A percentile compares a stretch with the other conserved stretches of the same genome.
phyloP scores from a whole-genome alignment of 73 alveolate species.

The Durusdinium trenchii region DNA sequence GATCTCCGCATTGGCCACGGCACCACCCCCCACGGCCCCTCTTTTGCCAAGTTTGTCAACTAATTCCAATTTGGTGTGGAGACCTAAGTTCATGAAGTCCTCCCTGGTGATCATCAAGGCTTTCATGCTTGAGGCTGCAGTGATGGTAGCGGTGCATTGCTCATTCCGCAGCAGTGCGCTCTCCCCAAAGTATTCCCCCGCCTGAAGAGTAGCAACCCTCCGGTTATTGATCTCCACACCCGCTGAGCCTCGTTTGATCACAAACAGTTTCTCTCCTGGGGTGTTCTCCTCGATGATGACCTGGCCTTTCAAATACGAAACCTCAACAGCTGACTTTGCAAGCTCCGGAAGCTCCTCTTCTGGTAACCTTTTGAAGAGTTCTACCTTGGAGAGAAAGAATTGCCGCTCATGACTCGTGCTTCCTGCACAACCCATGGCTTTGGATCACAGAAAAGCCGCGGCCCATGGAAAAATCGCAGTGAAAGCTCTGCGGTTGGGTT shows the following conservation, averaged over 20 bases:
- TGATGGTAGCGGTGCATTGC: conserved; percentile 97
- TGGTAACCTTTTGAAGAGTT: conserved; percentile 82
- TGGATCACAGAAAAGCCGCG: too few relatives aligned
- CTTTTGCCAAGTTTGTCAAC: conserved; percentile 91
- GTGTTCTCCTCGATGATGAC: conserved; percentile 32
- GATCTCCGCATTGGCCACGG: conserved; percentile 54
- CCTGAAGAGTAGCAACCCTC: conserved; percentile 94
- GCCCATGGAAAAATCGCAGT: too few relatives aligned
- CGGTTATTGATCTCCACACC: conserved; percentile 66
- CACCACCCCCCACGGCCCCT: conserved; percentile 94
- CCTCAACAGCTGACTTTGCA: conserved; percentile 63
- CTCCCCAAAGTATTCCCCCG: conserved; percentile 97
- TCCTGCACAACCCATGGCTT: conserved; percentile 82
- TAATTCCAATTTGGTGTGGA: conserved; percentile 90
- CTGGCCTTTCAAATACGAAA: conserved; percentile 1
- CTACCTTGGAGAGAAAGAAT: conserved; percentile 60
- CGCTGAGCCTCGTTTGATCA: conserved; percentile 68
- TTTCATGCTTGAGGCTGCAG: conserved; percentile 44
- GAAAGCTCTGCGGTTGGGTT: too few relatives aligned
- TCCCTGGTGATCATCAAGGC: conserved; percentile 87
- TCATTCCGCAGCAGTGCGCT: conserved; percentile 96
- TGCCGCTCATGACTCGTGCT: conserved; percentile 53
- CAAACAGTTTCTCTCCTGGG: conserved; percentile 45
- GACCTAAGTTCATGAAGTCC: conserved; percentile 41
- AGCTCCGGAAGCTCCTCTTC: conserved; percentile 79